Percentiles rank a stretch among this genome's conserved stretches.
Evolutionary conservation across 2,329 filamentous ascomycete genomes (phyloP).

Genomic region (Colletotrichum cuscutae): DNA sequence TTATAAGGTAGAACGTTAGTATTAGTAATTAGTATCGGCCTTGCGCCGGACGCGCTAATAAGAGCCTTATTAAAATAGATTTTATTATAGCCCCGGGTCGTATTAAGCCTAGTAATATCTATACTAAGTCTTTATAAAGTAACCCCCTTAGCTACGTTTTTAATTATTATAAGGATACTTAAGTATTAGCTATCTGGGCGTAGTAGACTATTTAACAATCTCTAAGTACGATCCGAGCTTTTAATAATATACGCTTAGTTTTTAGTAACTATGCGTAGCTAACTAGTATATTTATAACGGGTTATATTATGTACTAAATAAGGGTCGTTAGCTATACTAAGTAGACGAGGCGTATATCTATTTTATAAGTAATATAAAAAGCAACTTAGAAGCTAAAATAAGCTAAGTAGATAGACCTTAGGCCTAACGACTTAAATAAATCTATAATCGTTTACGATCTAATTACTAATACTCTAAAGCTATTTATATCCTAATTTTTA

Average conservation of each 20-base stretch:
- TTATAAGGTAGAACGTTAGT: not conserved
- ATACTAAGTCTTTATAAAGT: not conserved
- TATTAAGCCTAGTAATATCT: not conserved
- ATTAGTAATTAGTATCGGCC: not conserved
- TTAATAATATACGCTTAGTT: not conserved
- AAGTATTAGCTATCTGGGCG: not conserved
- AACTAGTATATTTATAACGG: slow-evolving; percentile 3
- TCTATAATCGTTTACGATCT: not conserved
- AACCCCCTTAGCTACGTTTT: not conserved
- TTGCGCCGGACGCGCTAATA: not conserved
- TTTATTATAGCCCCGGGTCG: not conserved
- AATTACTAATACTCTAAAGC: not conserved
- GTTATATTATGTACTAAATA: not conserved
- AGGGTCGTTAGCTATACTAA: not conserved
- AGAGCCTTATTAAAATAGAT: not conserved
- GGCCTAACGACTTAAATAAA: not conserved
- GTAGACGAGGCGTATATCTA: not conserved
- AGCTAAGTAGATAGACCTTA: not conserved
- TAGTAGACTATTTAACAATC: slow-evolving; percentile 1
- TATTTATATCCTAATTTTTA: not conserved
- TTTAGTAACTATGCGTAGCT: not conserved
- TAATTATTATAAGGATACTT: not conserved
- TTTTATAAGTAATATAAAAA: not conserved
- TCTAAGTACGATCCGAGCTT: not conserved
- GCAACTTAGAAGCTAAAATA: not conserved